Percentiles rank a stretch among this genome's conserved stretches.
phyloP scores from a whole-genome alignment of 148 eudicot genomes.

The Suaeda aralocaspica region DNA sequence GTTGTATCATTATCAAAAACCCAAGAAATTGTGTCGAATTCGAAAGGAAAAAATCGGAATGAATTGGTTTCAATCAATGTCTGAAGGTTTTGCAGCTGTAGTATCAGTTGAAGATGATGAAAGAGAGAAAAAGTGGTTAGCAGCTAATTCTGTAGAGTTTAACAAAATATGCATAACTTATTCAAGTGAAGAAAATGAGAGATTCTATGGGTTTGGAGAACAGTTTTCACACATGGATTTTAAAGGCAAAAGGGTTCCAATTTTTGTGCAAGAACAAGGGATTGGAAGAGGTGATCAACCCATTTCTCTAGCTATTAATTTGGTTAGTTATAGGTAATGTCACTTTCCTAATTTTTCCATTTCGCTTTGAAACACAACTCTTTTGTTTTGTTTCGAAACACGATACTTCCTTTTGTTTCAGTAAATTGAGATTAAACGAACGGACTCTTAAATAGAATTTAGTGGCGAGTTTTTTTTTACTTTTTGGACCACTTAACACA shows the following conservation, averaged over 20 bases:
- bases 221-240: slow-evolving; percentile 95
- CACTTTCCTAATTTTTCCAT: not conserved
- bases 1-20: slow-evolving; percentile 18
- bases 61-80: slow-evolving; percentile 29
- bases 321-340: slow-evolving; percentile 92
- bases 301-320: slow-evolving; percentile 82
- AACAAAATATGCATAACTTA: slow-evolving; percentile 75
- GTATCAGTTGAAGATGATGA: slow-evolving; percentile 39
- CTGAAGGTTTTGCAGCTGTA: slow-evolving; percentile 33
- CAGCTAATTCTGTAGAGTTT: slow-evolving; percentile 28
- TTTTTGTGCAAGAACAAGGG: slow-evolving; percentile 96
- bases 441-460: too few relatives aligned
- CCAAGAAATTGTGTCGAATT: slow-evolving; percentile 28
- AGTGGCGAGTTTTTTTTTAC: too few relatives aligned
- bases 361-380: too few relatives aligned
- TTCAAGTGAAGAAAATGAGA: slow-evolving; percentile 70
- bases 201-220: slow-evolving; percentile 90
- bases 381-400: too few relatives aligned
- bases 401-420: too few relatives aligned
- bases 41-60: slow-evolving; percentile 32
- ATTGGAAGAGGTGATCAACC: slow-evolving; percentile 99
- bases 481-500: too few relatives aligned
- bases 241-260: slow-evolving; percentile 92
- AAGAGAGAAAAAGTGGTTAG: slow-evolving; percentile 25
- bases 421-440: too few relatives aligned